These are phyloP conservation scores for Vigna mungo DNA, from an alignment of 306 rosid species.

Conservation along the genomic window DNA sequence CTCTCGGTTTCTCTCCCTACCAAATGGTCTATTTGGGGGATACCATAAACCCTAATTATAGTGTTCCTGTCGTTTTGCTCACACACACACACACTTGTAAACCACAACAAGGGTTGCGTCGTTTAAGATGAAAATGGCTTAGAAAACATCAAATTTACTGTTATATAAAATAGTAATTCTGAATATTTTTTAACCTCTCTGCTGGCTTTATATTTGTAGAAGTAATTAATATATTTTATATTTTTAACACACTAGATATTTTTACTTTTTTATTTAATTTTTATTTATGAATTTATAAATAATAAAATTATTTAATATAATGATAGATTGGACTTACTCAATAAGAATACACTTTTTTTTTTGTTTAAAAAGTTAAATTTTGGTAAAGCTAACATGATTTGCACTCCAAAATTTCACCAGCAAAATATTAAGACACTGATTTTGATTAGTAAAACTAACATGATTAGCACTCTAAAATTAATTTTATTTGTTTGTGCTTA, in stretches of 20 bases:
- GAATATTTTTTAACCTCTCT: too few relatives aligned
- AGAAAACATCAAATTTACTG: neutral
- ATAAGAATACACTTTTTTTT: too few relatives aligned
- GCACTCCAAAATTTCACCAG: neutral
- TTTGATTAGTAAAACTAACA: too few relatives aligned
- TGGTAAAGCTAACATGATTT: neutral
- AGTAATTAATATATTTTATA: neutral
- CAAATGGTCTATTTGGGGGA: neutral
- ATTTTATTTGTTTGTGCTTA: too few relatives aligned
- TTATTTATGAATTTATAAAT: too few relatives aligned
- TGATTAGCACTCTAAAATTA: too few relatives aligned
- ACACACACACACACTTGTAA: neutral
- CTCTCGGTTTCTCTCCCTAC: neutral
- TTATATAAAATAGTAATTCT: too few relatives aligned
- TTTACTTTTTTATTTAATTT: too few relatives aligned
- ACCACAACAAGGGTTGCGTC: neutral
- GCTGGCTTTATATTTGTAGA: too few relatives aligned
- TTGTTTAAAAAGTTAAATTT: too few relatives aligned
- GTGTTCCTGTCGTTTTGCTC: neutral
- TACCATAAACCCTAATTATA: constrained; percentile 51
- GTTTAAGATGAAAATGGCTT: neutral
- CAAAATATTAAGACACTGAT: neutral
- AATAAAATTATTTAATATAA: too few relatives aligned
- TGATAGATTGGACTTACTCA: too few relatives aligned
- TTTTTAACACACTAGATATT: neutral